Evolutionary conservation across 768 basidiomycete genomes (phyloP).

Genomic region (Dioszegia hungarica): DNA sequence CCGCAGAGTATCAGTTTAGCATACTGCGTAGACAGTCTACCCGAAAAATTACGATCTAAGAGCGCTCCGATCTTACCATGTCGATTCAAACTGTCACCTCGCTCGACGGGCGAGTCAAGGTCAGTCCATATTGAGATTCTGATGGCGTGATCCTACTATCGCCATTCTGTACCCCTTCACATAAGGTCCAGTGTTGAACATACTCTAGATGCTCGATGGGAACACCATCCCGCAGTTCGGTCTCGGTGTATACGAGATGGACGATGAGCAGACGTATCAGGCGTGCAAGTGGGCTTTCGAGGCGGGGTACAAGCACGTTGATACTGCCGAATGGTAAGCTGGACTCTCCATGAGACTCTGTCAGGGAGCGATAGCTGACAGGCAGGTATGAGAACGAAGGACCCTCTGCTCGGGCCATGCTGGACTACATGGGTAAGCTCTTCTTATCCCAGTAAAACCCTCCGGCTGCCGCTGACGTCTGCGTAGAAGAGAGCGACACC

Average conservation of each 20-base stretch:
- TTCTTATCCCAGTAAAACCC: too few relatives aligned
- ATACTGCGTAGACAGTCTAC: too few relatives aligned
- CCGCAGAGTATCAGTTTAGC: too few relatives aligned
- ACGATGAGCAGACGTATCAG: slow-evolving; percentile 58
- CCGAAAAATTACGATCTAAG: too few relatives aligned
- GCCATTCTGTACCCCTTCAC: too few relatives aligned
- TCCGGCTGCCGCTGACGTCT: background rate
- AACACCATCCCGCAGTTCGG: slow-evolving; percentile 59
- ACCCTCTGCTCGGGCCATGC: slow-evolving; percentile 62
- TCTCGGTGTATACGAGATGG: slow-evolving; percentile 62
- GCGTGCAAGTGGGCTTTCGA: slow-evolving; percentile 62
- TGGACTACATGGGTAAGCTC: slow-evolving; percentile 34
- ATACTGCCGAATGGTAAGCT: slow-evolving; percentile 51
- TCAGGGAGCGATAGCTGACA: slow-evolving; percentile 48
- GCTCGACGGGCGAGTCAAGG: slow-evolving; percentile 22
- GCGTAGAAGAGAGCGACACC: slow-evolving; percentile 41
- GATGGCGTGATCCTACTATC: background rate
- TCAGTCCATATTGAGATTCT: too few relatives aligned
- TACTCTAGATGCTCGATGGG: slow-evolving; percentile 56
- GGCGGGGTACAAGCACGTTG: slow-evolving; percentile 65
- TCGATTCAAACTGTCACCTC: slow-evolving; percentile 10
- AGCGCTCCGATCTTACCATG: too few relatives aligned
- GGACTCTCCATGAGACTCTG: background rate
- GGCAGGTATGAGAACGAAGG: slow-evolving; percentile 65
- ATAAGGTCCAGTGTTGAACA: too few relatives aligned